Evolutionary conservation across 306 rosid species (phyloP).

Genomic region (Cucumis cinereus): DNA sequence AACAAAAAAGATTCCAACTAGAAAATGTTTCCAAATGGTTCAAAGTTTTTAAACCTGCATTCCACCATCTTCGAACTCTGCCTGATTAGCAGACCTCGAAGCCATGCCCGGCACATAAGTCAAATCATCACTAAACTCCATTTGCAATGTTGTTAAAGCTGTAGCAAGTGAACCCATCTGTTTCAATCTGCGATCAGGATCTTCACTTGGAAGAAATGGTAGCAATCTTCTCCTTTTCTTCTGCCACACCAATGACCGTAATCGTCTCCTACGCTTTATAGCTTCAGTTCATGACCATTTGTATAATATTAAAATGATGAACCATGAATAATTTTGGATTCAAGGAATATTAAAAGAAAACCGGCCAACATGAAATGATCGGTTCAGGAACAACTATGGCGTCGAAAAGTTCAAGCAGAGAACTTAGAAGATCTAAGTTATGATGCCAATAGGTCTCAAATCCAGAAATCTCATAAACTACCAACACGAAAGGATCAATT

Average conservation of each 20-base stretch:
- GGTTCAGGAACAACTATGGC: not conserved
- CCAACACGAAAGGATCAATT: not conserved
- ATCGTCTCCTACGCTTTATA: conserved; percentile 49
- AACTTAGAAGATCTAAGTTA: not conserved
- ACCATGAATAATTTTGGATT: not conserved
- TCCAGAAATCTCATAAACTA: not conserved
- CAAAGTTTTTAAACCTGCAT: conserved; percentile 50
- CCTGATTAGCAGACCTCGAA: conserved; percentile 46
- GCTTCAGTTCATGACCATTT: conserved; percentile 34
- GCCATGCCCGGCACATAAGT: conserved; percentile 54
- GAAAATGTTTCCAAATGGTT: not conserved
- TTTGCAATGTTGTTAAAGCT: conserved; percentile 44
- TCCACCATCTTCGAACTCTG: conserved; percentile 57
- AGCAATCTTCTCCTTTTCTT: conserved; percentile 62
- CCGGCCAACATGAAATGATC: not conserved
- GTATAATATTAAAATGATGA: conserved; percentile 7
- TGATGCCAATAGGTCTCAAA: not conserved
- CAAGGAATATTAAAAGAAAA: not conserved
- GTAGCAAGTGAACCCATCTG: conserved; percentile 82
- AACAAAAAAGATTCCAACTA: not conserved
- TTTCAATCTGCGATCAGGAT: conserved; percentile 45
- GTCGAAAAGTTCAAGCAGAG: not conserved
- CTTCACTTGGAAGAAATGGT: conserved; percentile 54
- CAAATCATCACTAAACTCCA: conserved; percentile 63
- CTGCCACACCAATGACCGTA: conserved; percentile 42